Evolutionary conservation across 768 basidiomycete genomes (phyloP).

Genomic region (Austroboletus eburneus): DNA sequence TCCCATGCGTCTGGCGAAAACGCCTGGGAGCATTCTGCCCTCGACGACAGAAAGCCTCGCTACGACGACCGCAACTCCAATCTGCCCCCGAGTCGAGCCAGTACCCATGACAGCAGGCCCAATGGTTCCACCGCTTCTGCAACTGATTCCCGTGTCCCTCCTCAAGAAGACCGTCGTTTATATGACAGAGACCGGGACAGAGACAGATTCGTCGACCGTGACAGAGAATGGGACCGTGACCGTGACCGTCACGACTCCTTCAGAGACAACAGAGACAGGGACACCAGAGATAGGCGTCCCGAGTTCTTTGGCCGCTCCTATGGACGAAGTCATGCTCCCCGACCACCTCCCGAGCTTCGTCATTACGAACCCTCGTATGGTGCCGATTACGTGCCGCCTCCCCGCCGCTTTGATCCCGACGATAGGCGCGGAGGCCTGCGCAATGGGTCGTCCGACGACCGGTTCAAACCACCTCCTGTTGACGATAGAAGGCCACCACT

Average conservation of each 20-base stretch:
- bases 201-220: constrained; percentile 31
- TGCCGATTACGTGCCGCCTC: constrained; percentile 28
- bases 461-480: constrained; percentile 21
- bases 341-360: constrained; percentile 44
- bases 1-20: constrained; percentile 18
- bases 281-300: constrained; percentile 34
- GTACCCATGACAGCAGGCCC: constrained; percentile 10
- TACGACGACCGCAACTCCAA: constrained; percentile 25
- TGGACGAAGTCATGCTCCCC: constrained; percentile 36
- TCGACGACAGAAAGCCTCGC: constrained; percentile 29
- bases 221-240: constrained; percentile 36
- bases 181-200: constrained; percentile 35
- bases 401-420: constrained; percentile 33
- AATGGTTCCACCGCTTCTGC: constrained; percentile 3
- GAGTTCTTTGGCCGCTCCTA: constrained; percentile 38
- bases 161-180: constrained; percentile 28
- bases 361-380: constrained; percentile 46
- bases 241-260: constrained; percentile 23
- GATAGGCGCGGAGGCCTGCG: constrained; percentile 25
- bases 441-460: constrained; percentile 17
- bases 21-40: constrained; percentile 26
- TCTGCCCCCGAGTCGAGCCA: constrained; percentile 8
- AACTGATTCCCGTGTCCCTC: constrained; percentile 13
- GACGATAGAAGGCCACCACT: constrained; percentile 30
- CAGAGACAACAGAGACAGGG: constrained; percentile 22